Percentiles rank a stretch among this genome's conserved stretches.
Conservation (phyloP, 2,329 filamentous ascomycete genomes). For the Tolypocladium nubicola region DNA sequence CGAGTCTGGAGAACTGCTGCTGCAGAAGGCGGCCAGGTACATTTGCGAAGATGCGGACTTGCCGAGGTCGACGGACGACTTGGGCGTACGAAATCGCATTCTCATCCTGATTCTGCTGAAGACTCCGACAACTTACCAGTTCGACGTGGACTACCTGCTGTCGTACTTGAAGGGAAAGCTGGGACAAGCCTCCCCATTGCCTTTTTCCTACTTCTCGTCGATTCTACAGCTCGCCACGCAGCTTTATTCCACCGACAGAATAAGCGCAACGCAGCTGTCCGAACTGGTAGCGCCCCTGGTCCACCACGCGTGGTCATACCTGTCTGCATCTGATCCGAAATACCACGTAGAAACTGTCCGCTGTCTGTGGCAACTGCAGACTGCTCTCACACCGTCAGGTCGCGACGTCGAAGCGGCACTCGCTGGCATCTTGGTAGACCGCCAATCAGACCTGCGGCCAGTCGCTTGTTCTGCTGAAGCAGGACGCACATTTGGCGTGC, state of each 20-base stretch:
- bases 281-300: conserved; percentile 60
- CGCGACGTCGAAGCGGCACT: conserved; percentile 75
- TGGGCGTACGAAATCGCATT: conserved; percentile 48
- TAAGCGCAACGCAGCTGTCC: conserved; percentile 41
- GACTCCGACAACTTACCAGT: conserved; percentile 28
- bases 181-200: conserved; percentile 22
- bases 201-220: conserved; percentile 47
- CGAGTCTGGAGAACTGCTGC: conserved; percentile 49
- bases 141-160: conserved; percentile 37
- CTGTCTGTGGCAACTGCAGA: conserved; percentile 77
- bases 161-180: conserved; percentile 40
- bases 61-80: conserved; percentile 30
- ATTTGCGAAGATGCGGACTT: conserved; percentile 35
- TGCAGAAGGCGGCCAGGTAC: conserved; percentile 47
- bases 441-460: conserved; percentile 19
- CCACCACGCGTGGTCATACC: conserved; percentile 63
- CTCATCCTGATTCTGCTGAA: conserved; percentile 49
- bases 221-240: conserved; percentile 47
- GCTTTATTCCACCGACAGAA: conserved; percentile 42
- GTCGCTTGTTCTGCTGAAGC: conserved; percentile 40
- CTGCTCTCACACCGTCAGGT: conserved; percentile 52
- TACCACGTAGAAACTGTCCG: conserved; percentile 90
- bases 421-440: conserved; percentile 52
- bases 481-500: conserved; percentile 58
- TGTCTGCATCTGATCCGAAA: conserved; percentile 76